A percentile compares a stretch with the other conserved stretches of the same genome.
phyloP scores from a whole-genome alignment of 2,329 filamentous ascomycete genomes.

The Ustulina deusta region DNA sequence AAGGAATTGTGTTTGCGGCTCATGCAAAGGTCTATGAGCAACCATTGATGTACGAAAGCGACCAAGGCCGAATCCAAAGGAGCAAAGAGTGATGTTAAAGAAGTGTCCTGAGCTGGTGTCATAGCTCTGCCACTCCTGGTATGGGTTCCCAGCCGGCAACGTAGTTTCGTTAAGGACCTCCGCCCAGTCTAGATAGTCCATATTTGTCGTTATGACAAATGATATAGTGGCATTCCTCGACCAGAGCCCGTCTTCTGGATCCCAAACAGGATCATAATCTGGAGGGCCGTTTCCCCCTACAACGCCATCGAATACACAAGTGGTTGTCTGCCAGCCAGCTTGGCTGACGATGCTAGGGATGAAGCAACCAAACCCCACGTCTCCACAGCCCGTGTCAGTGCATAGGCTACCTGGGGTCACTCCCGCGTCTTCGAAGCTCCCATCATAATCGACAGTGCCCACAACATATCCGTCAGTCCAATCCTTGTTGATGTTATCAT shows the following conservation, averaged over 20 bases:
- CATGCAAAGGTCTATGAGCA: slow-evolving; percentile 1
- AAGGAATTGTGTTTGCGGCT: slow-evolving; percentile 14
- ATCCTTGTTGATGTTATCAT: not conserved
- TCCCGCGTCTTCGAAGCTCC: not conserved
- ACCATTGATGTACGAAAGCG: slow-evolving; percentile 28
- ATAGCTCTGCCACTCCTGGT: slow-evolving; percentile 36
- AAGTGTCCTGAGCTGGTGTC: not conserved
- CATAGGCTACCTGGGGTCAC: not conserved
- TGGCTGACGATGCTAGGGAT: not conserved
- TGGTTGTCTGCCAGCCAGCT: slow-evolving; percentile 2
- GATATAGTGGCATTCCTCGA: slow-evolving; percentile 10
- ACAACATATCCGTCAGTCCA: not conserved
- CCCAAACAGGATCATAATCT: slow-evolving; percentile 11
- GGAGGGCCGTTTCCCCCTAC: not conserved
- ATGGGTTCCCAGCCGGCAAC: slow-evolving; percentile 5
- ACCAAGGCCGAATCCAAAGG: slow-evolving; percentile 22
- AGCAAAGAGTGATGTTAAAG: slow-evolving; percentile 36
- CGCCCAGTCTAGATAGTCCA: slow-evolving; percentile 11
- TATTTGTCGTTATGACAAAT: slow-evolving; percentile 18
- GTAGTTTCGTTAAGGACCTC: not conserved
- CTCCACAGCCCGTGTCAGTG: not conserved
- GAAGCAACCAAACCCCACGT: not conserved
- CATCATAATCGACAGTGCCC: slow-evolving; percentile 11
- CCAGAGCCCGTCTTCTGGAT: slow-evolving; percentile 16
- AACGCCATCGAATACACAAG: not conserved